Base-by-base conservation (phyloP, 2,329 filamentous ascomycete species). In the Phialophora expanda region DNA sequence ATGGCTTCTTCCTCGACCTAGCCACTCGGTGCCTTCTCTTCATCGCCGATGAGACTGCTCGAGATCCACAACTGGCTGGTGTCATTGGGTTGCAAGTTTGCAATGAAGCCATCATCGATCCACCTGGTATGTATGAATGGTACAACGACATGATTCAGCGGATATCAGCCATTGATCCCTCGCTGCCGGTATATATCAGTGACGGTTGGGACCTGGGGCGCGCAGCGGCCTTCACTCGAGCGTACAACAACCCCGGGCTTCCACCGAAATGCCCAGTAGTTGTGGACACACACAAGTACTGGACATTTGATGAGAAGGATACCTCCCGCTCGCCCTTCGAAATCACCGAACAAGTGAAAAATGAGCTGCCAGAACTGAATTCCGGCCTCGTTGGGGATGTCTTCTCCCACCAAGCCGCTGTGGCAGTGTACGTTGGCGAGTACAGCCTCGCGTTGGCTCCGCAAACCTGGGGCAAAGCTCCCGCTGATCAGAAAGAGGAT, bases 271-370 rank as follows among this genome's bases (percentile, higher is more conserved):
- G 80, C 57, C 84, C 85, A 0, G 78, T 87, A 7, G 75, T 87
- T 24, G 77, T 88, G 28, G 86, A 87, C 68, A 87, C 85, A 12
- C 86, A 87, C 73, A 80, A 82, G 63, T 87, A 88, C 73, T 88
- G 84, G 78, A 83, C 82, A 46, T 87, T 87, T 72, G 78, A 80
- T n/a, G 82, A 84, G 11, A 77, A 76, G 1, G 82, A 87, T 73
- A 83, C 83, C 70, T 72, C 73, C 9, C 82, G 83, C 67, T 76
- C 80, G 12, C 84, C 86, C 2, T 79, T 82, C 56, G 77, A 86
- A 61, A 84, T 87, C 66, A 83, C 83, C 41, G 67, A 73, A 14
- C 80, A 82, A 61, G 80, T 82, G 0, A 70, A 73, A 14, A 73
- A 65, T 9, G 84, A 83, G 64, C 75, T 87, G 0, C 67, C 66